Evolutionary conservation across 2,329 filamentous ascomycete species (phyloP), one percentile per base, ranked within the genome.

Genomic region (Coniochaeta sp.): DNA sequence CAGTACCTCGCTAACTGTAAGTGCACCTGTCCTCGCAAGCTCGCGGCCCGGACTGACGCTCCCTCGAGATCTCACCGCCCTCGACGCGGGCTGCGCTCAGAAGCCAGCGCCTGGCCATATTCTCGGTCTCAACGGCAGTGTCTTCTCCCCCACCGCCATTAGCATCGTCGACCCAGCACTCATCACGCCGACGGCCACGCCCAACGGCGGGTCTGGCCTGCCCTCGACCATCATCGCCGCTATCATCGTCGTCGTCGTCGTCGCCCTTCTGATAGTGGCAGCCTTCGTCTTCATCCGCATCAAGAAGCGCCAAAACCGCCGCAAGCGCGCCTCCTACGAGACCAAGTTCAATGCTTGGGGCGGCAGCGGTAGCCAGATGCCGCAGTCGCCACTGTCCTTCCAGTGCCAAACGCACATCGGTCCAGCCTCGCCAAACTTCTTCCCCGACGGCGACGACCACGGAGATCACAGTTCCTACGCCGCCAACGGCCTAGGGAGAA

Each of bases 81-180:
- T 85, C 4, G 72, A 79, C 63, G 79, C 80, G 3, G 81, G 77
- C 54, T 85, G 82, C 63, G 68, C 72, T 38, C 79, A 84, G 62
- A 72, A 75, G 34, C 80, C 80, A 0, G 61, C 71, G 0, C 62
- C 72, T 0, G 64, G 64, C 34, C 57, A 64, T 44, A 40, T 64
- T 5, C 62, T 73, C 34, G 66, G 68, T 16, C 61, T 73, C 44
- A 72, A 66, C 59, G 71, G 62, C 32, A 68, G 65, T 22, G 40
- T 73, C 44, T 72, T 73, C 52, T 60, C 69, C 16, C 26, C 59
- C 1, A 59, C 61, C 0, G 55, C 58, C 4, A 71, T 78, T 50
- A 67, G 62, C 61, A 70, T 75, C 14, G 64, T 75, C 30, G 70
- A 77, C 52, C 73, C 77, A 0, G 63, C 67, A 6, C 59, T 66